Conservation (phyloP, 2,329 filamentous ascomycete species). For the Sporothrix pallida region DNA sequence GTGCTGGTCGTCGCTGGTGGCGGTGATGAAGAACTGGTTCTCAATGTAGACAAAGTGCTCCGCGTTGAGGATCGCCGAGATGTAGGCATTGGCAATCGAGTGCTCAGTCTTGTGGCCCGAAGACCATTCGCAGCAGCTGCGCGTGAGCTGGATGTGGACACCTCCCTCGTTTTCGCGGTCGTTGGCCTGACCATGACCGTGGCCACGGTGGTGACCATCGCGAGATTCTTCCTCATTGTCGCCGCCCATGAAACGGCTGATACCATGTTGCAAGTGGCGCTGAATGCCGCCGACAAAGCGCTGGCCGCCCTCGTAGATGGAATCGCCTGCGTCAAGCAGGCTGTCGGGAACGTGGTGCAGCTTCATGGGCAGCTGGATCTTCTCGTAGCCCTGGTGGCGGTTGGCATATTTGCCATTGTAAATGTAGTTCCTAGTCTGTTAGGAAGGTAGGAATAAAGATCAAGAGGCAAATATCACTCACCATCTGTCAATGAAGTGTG, state of each 20-base stretch:
- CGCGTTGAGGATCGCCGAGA: conserved; percentile 70
- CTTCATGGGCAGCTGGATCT: conserved; percentile 49
- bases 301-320: conserved; percentile 41
- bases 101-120: conserved; percentile 63
- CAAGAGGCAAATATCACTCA: conserved; percentile 40
- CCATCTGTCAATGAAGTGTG: conserved; percentile 86
- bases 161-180: conserved; percentile 39
- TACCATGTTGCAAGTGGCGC: conserved; percentile 47
- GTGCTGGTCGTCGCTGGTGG: conserved; percentile 70
- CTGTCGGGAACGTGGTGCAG: conserved; percentile 36
- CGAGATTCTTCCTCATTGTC: conserved; percentile 40
- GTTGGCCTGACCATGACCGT: neutral
- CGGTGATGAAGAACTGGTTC: conserved; percentile 89
- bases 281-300: conserved; percentile 43
- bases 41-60: conserved; percentile 80
- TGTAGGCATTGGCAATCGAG: conserved; percentile 86
- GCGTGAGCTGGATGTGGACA: conserved; percentile 57
- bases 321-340: conserved; percentile 35
- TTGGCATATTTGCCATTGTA: conserved; percentile 77
- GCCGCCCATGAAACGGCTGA: conserved; percentile 48
- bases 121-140: conserved; percentile 60
- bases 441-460: conserved; percentile 27
- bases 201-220: conserved; percentile 22
- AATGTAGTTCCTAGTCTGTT: conserved; percentile 72
- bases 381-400: conserved; percentile 54